Percentiles rank a stretch among this genome's conserved stretches.
Evolutionary conservation across 768 basidiomycete species (phyloP).

Genomic region (Botryobasidium botryosum): DNA sequence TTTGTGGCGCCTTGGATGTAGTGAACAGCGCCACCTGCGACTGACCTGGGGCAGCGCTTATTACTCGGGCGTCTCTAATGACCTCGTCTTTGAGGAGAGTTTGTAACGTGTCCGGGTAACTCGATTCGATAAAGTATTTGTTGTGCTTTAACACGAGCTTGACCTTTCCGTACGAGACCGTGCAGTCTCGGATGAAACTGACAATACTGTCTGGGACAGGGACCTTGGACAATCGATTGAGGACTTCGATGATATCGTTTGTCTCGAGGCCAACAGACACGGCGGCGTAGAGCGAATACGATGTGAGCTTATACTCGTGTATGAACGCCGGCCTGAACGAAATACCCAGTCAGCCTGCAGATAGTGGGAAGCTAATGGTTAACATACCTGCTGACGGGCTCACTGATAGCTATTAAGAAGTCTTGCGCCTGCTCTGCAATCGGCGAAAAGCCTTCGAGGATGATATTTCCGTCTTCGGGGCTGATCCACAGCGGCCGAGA

Average conservation of each 20-base stretch:
- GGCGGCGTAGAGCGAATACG: slow-evolving; percentile 95
- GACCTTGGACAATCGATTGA: slow-evolving; percentile 77
- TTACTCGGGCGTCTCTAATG: slow-evolving; percentile 70
- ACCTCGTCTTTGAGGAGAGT: slow-evolving; percentile 68
- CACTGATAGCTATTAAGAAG: slow-evolving; percentile 93
- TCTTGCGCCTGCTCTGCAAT: slow-evolving; percentile 98
- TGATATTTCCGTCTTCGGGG: slow-evolving; percentile 81
- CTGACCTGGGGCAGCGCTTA: slow-evolving; percentile 13
- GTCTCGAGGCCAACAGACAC: slow-evolving; percentile 97
- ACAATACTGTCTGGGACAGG: slow-evolving; percentile 81
- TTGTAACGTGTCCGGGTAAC: slow-evolving; percentile 85
- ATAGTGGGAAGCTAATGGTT: background rate
- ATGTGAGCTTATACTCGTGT: slow-evolving; percentile 97
- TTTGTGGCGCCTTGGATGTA: slow-evolving; percentile 63
- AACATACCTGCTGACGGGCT: slow-evolving; percentile 92
- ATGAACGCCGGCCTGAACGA: slow-evolving; percentile 75
- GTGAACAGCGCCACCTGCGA: slow-evolving; percentile 52
- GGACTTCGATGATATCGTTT: slow-evolving; percentile 93
- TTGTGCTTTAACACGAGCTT: slow-evolving; percentile 97
- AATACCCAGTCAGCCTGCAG: background rate
- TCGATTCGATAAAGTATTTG: slow-evolving; percentile 92
- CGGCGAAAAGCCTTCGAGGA: slow-evolving; percentile 93
- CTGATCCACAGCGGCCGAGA: slow-evolving; percentile 94
- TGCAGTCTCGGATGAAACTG: slow-evolving; percentile 80
- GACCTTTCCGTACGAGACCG: slow-evolving; percentile 93